phyloP scores from a whole-genome alignment of 306 rosid species.

The Medicago truncatula region DNA sequence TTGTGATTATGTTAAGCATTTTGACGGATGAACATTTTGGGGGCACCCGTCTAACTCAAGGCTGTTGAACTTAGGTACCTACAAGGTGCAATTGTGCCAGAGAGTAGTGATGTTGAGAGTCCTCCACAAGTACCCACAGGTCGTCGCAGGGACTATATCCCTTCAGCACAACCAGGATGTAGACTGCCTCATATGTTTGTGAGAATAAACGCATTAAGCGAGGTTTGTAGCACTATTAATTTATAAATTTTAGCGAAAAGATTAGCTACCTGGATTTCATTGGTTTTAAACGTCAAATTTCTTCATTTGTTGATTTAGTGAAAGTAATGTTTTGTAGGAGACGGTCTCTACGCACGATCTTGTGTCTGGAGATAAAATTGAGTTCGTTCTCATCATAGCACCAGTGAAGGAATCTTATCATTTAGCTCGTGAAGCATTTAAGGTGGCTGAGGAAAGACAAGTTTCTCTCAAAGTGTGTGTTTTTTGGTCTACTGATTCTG shows the following conservation, averaged over 20 bases:
- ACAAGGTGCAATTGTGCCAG: constrained; percentile 77
- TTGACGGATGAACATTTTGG: constrained; percentile 35
- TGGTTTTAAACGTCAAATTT: constrained; percentile 19
- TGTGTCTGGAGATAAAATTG: constrained; percentile 66
- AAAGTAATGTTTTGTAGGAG: constrained; percentile 48
- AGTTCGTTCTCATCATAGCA: constrained; percentile 78
- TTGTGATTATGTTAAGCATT: constrained; percentile 22
- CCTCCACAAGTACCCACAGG: constrained; percentile 68
- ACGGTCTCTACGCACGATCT: constrained; percentile 76
- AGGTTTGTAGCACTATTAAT: constrained; percentile 56
- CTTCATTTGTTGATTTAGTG: constrained; percentile 27
- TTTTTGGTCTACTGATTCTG: constrained; percentile 64
- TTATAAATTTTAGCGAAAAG: neutral
- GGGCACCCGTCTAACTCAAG: constrained; percentile 46
- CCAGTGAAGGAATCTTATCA: constrained; percentile 60
- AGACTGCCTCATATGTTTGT: constrained; percentile 90
- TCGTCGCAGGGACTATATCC: constrained; percentile 76
- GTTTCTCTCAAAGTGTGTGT: constrained; percentile 64
- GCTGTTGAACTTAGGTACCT: constrained; percentile 62
- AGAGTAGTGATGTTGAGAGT: constrained; percentile 38
- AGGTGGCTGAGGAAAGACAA: constrained; percentile 65
- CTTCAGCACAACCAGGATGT: constrained; percentile 84
- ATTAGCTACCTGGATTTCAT: constrained; percentile 30
- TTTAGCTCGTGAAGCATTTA: constrained; percentile 69
- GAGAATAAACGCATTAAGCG: constrained; percentile 50